Evolutionary conservation across 1,139 yeast species (phyloP).

Genomic region (Cylindricascospora bacillispora): DNA sequence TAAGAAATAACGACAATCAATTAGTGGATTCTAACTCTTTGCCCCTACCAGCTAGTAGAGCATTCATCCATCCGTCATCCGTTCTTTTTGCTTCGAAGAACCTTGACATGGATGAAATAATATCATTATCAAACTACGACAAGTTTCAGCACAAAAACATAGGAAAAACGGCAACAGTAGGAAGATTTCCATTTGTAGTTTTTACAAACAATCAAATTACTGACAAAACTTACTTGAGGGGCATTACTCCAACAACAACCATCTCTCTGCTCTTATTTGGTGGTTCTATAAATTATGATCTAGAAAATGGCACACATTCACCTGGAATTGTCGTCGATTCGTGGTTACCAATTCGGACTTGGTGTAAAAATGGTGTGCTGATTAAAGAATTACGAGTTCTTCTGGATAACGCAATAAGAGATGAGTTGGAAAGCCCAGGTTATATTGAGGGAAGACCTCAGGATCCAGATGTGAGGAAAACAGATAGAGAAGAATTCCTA

Average conservation of each 20-base stretch:
- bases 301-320: constrained; percentile 34
- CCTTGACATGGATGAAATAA: constrained; percentile 29
- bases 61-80: constrained; percentile 78
- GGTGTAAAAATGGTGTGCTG: constrained; percentile 90
- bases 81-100: constrained; percentile 35
- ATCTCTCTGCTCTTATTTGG: constrained; percentile 68
- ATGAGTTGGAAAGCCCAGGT: constrained; percentile 35
- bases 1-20: constrained; percentile 4
- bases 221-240: constrained; percentile 55
- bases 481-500: constrained; percentile 6
- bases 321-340: constrained; percentile 61
- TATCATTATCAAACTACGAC: constrained; percentile 21
- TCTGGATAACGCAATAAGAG: constrained; percentile 55
- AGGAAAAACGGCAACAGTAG: constrained; percentile 11
- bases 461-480: no score
- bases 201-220: constrained; percentile 50
- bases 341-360: constrained; percentile 76
- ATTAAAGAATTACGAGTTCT: constrained; percentile 55
- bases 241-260: constrained; percentile 66
- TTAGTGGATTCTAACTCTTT: constrained; percentile 1
- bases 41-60: constrained; percentile 45
- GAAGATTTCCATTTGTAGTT: constrained; percentile 38
- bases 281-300: constrained; percentile 60
- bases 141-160: neutral
- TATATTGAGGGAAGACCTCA: constrained; percentile 8